Evolutionary conservation across 1,284 basidiomycete genomes (phyloP), one percentile per base, ranked within the genome.

Genomic region (Cerioporus squamosus): DNA sequence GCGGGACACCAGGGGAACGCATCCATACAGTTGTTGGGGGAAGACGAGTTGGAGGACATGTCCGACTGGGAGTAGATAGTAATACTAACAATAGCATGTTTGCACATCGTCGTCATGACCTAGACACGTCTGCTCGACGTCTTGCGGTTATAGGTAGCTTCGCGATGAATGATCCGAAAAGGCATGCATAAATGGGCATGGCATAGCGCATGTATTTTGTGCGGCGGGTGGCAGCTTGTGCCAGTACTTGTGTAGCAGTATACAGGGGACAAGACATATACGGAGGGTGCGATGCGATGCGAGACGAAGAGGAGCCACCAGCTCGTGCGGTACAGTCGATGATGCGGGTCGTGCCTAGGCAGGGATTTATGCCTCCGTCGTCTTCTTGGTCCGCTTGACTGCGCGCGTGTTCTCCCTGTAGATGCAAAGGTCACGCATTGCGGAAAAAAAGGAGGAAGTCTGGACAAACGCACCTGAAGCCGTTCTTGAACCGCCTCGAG

Each of bases 401-500:
- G 88, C 88, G 42, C 78, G 80, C 9, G 88, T 91, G 76, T 94
- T 94, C 81, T 95, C 94, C 75, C 93, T 92, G 75, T 8, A 24
- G 17, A 66, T 63, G 53, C 56, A 59, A 39, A 53, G 22, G 14
- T 51, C 2, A 61, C 59, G 57, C 29, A 51, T n/a, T 22, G 39
- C n/a, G n/a, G n/a, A n/a, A n/a, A 33, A 14, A 22, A 17, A 29
- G 20, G 26, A 22, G 55, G 22, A n/a, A 39, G n/a, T 18, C 20
- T 24, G 20, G 17, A 12, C 7, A 5, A 36, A 72, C 85, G 60
- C 66, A 91, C 91, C 91, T 84, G 86, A 95, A 96, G 60, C 96
- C 97, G 77, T 98, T 98, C 92, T 98, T 98, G 90, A 97, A 97
- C 70, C 93, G 86, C 74, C 93, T 87, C 67, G 90, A 87, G 52